Evolutionary conservation across 2,329 filamentous ascomycete species (phyloP), one percentile per base, ranked within the genome.

Genomic region (Epichloe coenophiala): DNA sequence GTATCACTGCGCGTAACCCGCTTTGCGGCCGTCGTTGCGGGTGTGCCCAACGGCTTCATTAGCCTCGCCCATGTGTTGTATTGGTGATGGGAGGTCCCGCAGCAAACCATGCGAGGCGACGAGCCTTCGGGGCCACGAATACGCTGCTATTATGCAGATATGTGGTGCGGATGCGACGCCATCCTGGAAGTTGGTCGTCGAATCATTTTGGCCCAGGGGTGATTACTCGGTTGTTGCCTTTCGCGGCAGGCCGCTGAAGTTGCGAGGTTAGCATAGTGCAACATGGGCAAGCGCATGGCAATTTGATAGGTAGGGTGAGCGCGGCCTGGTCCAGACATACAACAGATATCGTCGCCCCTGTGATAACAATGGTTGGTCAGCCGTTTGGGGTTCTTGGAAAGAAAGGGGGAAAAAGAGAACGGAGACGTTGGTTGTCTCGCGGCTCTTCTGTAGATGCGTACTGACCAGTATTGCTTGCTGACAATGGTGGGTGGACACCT

Each of bases 401-500:
- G 17, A 27, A 21, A 3, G 19, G 19, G 19, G 19, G 5, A 7
- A 17, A 17, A 17, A 17, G 23, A 27, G 23, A 27, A 2, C 23
- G 23, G 6, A 27, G 6, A 27, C 7, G 23, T 21, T 21, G 19
- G 19, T 21, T 7, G 23, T 27, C 6, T 27, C 23, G 23, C 23
- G 7, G 23, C 23, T 51, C 17, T 47, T 39, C 45, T 53, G 39
- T 12, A 15, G 27, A 23, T 23, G 17, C 19, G 17, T 41, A 63
- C 66, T 61, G 53, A 71, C 68, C 69, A 69, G 58, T 71, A 71
- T 55, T 71, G 68, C 52, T 70, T 71, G 62, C 69, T 71, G 39
- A 71, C 68, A 41, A 71, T 67, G 5, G 60, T 69, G 7, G 68
- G 68, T 37, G 66, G 65, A 53, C 69, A 71, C 54, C 69, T 63